Evolutionary conservation across 1,284 basidiomycete species (phyloP), one percentile per base, ranked within the genome.

Genomic region (Apiotrichum porosum): DNA sequence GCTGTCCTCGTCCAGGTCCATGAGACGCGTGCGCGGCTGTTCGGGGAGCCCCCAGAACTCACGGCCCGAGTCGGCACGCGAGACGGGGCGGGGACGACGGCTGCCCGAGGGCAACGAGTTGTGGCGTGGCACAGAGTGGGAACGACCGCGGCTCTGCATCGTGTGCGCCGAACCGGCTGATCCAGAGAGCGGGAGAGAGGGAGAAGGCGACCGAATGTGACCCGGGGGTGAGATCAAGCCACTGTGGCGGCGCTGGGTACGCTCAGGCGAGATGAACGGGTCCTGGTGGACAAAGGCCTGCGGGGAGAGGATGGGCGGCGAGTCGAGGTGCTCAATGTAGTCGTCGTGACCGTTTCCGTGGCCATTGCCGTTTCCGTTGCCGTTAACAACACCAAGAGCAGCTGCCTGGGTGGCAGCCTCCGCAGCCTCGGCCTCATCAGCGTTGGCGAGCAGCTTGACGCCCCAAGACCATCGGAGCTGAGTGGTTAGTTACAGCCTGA

Each of bases 381-480:
- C 37, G 32, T 33, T 41, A 4, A 28, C 39, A n/a, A 4, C 19
- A 9, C 26, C 28, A 31, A 14, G n/a, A n/a, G n/a, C n/a, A n/a
- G n/a, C n/a, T n/a, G n/a, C n/a, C 26, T 6, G 26, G 8, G 6
- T 28, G 26, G 12, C 26, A 28, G 26, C 26, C 26, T 36, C 34
- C 3, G 3, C 30, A 4, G n/a, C 19, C 24, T 36, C 41, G 15
- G 47, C 48, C 44, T 82, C 80, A 55, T 92, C 86, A 1, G 85
- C 83, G 51, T 80, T 79, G 0, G 86, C 81, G 9, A 93, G 78
- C 0, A 92, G 78, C 46, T 79, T 80, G 13, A 94, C 84, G 13
- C 90, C 89, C 62, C 84, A 90, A 48, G 86, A 88, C 85, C 89
- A 93, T 19, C 89, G 84, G n/a, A 93, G 72, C 86, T 88, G 54